These are phyloP conservation scores for Saccharomycopsis sp. DNA, from an alignment of 805 yeast species.

Conservation along the genomic window DNA sequence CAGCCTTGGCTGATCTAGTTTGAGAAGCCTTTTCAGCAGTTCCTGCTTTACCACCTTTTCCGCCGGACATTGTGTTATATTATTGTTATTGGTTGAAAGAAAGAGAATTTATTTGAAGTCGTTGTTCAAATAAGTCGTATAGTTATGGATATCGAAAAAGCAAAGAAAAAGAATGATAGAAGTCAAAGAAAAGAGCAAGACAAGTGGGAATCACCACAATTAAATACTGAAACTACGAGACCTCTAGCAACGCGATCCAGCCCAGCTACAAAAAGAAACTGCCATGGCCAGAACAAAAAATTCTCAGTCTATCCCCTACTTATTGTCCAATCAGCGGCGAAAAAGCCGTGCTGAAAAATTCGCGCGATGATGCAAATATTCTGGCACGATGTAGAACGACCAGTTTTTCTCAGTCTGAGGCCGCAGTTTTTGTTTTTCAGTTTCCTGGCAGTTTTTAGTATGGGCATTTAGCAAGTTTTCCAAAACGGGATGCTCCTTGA, in stretches of 20 bases:
- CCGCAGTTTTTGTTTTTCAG: neutral
- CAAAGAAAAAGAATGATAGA: neutral
- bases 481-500: neutral
- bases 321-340: neutral
- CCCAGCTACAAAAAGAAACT: neutral
- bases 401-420: neutral
- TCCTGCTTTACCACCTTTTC: conserved; percentile 87
- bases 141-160: neutral
- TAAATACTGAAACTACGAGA: neutral
- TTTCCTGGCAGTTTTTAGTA: neutral
- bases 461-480: neutral
- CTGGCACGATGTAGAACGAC: conserved; percentile 1
- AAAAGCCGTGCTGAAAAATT: neutral
- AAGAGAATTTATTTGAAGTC: neutral
- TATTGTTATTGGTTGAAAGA: neutral
- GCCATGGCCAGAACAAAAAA: neutral
- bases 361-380: neutral
- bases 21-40: conserved; percentile 92
- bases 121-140: neutral
- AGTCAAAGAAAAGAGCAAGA: neutral
- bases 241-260: neutral
- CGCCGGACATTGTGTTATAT: conserved; percentile 53
- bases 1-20: conserved; percentile 98
- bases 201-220: neutral
- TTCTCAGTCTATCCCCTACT: neutral